Evolutionary conservation across 257 asterid species (phyloP).

Genomic region (Gentiana dahurica): DNA sequence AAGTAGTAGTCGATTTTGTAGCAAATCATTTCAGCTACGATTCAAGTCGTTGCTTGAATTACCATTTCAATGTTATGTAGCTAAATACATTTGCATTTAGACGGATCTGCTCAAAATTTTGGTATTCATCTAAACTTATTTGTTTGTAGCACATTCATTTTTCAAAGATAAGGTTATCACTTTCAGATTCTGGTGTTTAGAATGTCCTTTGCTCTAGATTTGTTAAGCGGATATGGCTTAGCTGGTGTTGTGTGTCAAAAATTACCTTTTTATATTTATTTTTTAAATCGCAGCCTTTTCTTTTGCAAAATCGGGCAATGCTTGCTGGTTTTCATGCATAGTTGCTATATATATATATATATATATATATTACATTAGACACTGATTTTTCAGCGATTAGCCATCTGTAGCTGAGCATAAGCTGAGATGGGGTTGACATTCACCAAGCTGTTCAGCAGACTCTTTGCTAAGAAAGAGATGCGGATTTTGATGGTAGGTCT

Average conservation of each 20-base stretch:
- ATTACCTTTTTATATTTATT: neutral
- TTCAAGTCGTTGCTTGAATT: neutral
- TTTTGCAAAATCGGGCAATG: neutral
- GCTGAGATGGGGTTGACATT: conserved; percentile 33
- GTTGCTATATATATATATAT: neutral
- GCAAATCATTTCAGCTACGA: no score
- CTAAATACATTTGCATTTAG: neutral
- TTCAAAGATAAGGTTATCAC: neutral
- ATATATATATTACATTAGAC: neutral
- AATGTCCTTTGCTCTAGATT: neutral
- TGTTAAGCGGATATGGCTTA: neutral
- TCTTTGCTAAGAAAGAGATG: conserved; percentile 36
- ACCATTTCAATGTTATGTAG: neutral
- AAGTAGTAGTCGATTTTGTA: no score
- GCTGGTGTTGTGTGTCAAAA: no score
- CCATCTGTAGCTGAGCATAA: conserved; percentile 9
- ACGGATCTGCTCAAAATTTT: conserved; percentile 2
- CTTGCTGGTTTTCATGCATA: neutral
- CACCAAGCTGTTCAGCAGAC: conserved; percentile 30
- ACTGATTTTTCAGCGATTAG: conserved; percentile 6
- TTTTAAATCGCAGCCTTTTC: neutral
- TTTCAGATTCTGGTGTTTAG: neutral
- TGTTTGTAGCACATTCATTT: neutral
- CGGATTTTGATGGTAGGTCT: conserved; percentile 35
- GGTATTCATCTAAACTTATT: neutral